phyloP scores from a whole-genome alignment of 225 moss, liverwort and hornwort species.

The Pleurozium schreberi region DNA sequence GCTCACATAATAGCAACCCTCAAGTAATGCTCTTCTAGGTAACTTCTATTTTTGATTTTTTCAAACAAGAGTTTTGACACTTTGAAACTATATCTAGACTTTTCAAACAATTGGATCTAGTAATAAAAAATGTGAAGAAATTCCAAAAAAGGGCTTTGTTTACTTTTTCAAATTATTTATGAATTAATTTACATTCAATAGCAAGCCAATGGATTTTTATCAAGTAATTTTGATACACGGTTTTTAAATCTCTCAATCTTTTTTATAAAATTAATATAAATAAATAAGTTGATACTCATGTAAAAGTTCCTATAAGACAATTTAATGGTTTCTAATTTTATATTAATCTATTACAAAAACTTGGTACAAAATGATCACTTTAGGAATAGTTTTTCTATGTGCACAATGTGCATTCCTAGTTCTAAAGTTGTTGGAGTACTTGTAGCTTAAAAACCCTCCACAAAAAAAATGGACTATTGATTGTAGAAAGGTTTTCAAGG shows the following conservation, averaged over 20 bases:
- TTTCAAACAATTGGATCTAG: too few relatives aligned
- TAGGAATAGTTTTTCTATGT: accelerated
- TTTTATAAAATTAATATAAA: background rate
- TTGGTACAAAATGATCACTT: background rate
- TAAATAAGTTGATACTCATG: background rate
- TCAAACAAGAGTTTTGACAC: background rate
- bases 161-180: background rate
- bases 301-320: background rate
- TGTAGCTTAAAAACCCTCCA: background rate
- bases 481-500: background rate
- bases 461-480: background rate
- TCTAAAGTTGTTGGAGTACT: background rate
- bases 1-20: too few relatives aligned
- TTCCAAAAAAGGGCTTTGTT: too few relatives aligned
- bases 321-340: background rate
- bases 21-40: accelerated
- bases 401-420: background rate
- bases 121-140: too few relatives aligned
- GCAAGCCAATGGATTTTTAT: too few relatives aligned
- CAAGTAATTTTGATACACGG: background rate
- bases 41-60: background rate
- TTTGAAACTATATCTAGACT: background rate
- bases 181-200: background rate
- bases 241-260: background rate
- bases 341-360: background rate